Base-by-base conservation (phyloP, 108 stramenopile genomes). In the Skeletonema tropicum region DNA sequence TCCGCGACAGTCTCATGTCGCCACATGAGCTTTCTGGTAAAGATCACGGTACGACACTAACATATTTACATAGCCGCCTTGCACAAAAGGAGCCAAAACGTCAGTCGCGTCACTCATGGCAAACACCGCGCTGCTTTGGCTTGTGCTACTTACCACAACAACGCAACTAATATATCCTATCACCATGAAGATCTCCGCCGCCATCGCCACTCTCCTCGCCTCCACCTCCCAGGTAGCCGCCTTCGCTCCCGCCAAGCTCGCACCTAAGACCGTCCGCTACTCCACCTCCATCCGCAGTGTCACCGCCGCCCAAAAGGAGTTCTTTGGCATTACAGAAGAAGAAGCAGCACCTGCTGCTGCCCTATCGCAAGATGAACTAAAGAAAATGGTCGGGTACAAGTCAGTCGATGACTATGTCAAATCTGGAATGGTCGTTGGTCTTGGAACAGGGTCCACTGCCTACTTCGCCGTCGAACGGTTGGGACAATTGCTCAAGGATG, bases 381-480 rank as follows among this genome's bases (percentile, higher is more conserved):
- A 96, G 75, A 92, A 96, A 75, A 78, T 77, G 77, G 93, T 93
- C 29, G 96, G 96, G 9, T 96, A 96, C 90, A 93, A 96, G 67
- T 85, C 93, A 55, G 92, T 96, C 62, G 96, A 96, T 65, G 96
- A 96, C 77, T 94, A 96, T 79, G 93, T 96, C 75, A 86, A 85
- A 57, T 84, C 81, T 66, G 99, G 98, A 21, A 98, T 98, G 99
- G 96, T 97, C 19, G 97, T 99, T 65, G 99, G 99, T n/a, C 87
- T 99, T 41, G 99, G 99, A 74, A 98, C 97, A 49, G 99, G 99
- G 38, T 97, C 97, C 63, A 99, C 99, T 29, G 97, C 98, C 15
- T 98, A 97, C 71, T 99, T 92, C 74, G 99, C 97, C 75, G 98
- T 99, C 57, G 98, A 99, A 78, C 86, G 99, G n/a, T 89, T 99